phyloP scores from a whole-genome alignment of 2,329 filamentous ascomycete genomes.

The Epichloe baconii region DNA sequence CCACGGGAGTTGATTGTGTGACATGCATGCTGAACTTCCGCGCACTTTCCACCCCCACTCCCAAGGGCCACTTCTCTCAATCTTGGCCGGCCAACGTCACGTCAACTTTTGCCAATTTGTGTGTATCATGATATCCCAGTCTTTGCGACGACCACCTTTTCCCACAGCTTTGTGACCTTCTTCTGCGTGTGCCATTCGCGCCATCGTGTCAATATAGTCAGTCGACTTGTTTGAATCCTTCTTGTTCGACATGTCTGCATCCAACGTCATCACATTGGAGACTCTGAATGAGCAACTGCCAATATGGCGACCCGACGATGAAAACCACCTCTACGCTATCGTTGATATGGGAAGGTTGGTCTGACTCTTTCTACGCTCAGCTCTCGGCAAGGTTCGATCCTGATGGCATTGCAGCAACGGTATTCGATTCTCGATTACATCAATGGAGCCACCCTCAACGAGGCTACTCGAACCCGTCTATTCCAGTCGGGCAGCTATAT shows the following conservation, averaged over 20 bases:
- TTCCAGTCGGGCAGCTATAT: conserved; percentile 66
- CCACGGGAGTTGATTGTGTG: too few species aligned
- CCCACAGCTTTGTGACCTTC: not conserved
- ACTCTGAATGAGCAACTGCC: conserved; percentile 36
- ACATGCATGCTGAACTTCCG: not conserved
- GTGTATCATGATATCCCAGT: not conserved
- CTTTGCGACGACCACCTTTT: not conserved
- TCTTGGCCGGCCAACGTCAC: conserved; percentile 1
- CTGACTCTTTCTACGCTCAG: not conserved
- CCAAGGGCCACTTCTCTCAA: not conserved
- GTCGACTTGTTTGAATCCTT: too few species aligned
- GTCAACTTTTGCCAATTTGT: not conserved
- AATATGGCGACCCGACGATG: conserved; percentile 31
- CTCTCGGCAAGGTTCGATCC: not conserved
- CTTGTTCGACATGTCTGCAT: conserved; percentile 15
- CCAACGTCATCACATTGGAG: conserved; percentile 36
- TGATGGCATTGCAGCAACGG: conserved; percentile 53
- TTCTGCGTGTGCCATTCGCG: not conserved
- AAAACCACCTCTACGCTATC: conserved; percentile 40
- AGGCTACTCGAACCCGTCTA: conserved; percentile 68
- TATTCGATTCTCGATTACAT: conserved; percentile 82
- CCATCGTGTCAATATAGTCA: not conserved
- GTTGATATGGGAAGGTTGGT: conserved; percentile 47
- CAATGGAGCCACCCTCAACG: conserved; percentile 56
- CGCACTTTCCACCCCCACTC: conserved; percentile 1